These are phyloP conservation scores for Mychonastes homosphaera DNA, from an alignment of 139 green algal genomes.

Conservation along the genomic window DNA sequence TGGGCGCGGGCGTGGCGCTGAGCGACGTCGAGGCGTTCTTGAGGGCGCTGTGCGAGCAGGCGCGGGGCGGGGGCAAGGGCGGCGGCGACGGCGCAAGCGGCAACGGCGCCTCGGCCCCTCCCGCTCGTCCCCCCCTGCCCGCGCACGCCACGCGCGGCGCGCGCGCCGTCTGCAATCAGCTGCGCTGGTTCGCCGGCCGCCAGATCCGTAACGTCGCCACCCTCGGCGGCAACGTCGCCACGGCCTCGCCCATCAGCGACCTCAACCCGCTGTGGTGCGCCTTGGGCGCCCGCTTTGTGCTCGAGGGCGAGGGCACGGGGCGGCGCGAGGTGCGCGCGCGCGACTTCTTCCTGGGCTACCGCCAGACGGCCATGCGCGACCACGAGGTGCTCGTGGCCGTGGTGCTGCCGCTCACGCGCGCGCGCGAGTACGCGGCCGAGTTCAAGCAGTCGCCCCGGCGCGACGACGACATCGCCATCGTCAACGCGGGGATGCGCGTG, in stretches of 20 bases:
- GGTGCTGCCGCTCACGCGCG: conserved; percentile 54
- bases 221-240: conserved; percentile 87
- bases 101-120: too few species aligned
- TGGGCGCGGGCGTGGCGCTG: conserved; percentile 74
- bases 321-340: conserved; percentile 22
- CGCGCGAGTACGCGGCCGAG: conserved; percentile 79
- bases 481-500: conserved; percentile 79
- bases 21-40: conserved; percentile 45
- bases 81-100: too few species aligned
- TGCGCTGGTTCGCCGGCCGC: conserved; percentile 61
- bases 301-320: conserved; percentile 26
- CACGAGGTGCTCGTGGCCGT: conserved; percentile 73
- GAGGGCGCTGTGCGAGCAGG: conserved; percentile 16
- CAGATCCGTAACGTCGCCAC: conserved; percentile 91
- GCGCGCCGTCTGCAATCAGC: conserved; percentile 71
- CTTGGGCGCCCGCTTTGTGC: conserved; percentile 50
- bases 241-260: conserved; percentile 85
- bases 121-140: conserved; percentile 22
- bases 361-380: neutral
- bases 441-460: conserved; percentile 91
- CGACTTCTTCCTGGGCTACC: too few species aligned
- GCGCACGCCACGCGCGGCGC: conserved; percentile 37
- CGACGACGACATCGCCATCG: conserved; percentile 98
- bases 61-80: too few species aligned
- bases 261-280: conserved; percentile 89